A percentile compares a stretch with the other conserved stretches of the same genome.
These are phyloP conservation scores for Trichophyton rubrum DNA, from an alignment of 2,329 filamentous ascomycete species.

Conservation along the genomic window DNA sequence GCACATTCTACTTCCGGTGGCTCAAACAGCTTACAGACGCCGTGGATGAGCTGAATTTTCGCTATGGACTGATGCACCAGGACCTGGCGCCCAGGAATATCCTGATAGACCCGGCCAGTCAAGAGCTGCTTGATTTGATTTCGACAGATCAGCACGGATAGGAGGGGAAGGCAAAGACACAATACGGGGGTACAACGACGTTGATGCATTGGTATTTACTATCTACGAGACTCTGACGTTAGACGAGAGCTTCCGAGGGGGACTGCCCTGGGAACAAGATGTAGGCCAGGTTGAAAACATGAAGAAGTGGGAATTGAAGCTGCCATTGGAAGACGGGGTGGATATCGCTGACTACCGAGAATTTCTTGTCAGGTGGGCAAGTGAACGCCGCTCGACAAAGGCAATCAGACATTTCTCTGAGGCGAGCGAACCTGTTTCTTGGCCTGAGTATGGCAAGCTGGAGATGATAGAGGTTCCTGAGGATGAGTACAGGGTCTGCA, in stretches of 20 bases:
- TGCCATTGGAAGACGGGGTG: slow-evolving; percentile 8
- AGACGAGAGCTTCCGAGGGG: background rate
- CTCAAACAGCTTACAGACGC: slow-evolving; percentile 8
- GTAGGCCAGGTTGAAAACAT: slow-evolving; percentile 4
- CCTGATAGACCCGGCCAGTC: slow-evolving; percentile 3
- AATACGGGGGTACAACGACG: background rate
- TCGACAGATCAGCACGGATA: slow-evolving; percentile 7
- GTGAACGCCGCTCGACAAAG: background rate
- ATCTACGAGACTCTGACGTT: slow-evolving; percentile 8
- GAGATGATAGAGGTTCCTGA: background rate
- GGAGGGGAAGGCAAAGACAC: background rate
- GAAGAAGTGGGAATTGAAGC: background rate
- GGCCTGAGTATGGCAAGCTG: background rate
- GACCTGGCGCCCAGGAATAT: slow-evolving; percentile 10
- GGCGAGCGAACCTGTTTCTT: background rate
- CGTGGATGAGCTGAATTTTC: slow-evolving; percentile 8
- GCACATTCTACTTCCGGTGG: slow-evolving; percentile 8
- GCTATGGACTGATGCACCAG: slow-evolving; percentile 8
- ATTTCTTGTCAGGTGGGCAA: slow-evolving; percentile 6
- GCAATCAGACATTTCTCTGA: slow-evolving; percentile 7
- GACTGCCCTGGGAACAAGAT: background rate
- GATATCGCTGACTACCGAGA: background rate
- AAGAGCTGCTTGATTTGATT: slow-evolving; percentile 4
- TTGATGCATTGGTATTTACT: slow-evolving; percentile 7
- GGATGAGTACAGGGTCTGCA: background rate